Evolutionary conservation across 106 monocot species (phyloP).

Genomic region (Posidonia australis): DNA sequence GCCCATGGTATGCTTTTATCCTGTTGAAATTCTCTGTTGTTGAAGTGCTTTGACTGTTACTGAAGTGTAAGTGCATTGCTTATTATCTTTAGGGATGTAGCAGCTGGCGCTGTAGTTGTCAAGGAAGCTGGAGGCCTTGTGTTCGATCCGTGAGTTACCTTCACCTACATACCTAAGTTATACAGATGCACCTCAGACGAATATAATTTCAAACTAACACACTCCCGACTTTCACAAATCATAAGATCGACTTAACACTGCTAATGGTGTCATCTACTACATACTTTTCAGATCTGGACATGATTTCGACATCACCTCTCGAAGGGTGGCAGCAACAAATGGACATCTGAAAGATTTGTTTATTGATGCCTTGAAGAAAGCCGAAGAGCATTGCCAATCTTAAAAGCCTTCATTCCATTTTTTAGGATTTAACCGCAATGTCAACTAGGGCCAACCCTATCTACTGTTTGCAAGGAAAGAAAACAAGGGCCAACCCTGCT

Average conservation of each 20-base stretch:
- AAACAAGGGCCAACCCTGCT: too few species aligned
- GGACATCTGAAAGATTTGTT: conserved; percentile 65
- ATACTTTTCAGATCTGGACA: conserved; percentile 42
- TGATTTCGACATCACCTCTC: conserved; percentile 64
- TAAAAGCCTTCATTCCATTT: neutral
- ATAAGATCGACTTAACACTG: too few species aligned
- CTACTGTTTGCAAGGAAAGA: too few species aligned
- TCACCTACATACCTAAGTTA: neutral
- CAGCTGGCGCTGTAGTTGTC: conserved; percentile 76
- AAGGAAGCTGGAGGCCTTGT: conserved; percentile 83
- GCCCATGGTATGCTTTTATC: conserved; percentile 54
- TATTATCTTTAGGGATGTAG: conserved; percentile 63
- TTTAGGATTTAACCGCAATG: too few species aligned
- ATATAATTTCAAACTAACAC: too few species aligned
- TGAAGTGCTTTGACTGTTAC: neutral
- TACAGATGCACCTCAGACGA: too few species aligned
- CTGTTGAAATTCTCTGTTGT: neutral
- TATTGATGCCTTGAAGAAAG: conserved; percentile 34
- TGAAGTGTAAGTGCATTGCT: neutral
- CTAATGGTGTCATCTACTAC: neutral
- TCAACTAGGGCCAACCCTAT: too few species aligned
- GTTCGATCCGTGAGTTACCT: conserved; percentile 74
- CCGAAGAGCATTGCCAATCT: conserved; percentile 5
- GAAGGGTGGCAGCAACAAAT: conserved; percentile 78
- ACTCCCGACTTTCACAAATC: too few species aligned